Conservation (phyloP, 352 stramenopile species). For the Globisporangium parvum region DNA sequence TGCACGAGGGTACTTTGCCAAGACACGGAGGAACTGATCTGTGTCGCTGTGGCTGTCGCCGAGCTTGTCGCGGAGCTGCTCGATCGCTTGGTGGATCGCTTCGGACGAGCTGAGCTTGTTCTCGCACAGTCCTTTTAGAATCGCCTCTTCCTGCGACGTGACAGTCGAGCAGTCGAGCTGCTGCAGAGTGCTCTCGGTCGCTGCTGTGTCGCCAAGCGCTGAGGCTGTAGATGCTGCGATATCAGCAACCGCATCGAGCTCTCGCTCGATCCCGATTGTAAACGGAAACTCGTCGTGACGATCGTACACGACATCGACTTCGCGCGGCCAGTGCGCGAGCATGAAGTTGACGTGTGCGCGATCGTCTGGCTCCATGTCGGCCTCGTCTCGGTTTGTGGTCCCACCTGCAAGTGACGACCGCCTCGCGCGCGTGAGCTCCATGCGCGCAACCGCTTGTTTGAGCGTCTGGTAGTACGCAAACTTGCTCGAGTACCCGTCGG, state of each 20-base stretch:
- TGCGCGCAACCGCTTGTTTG: slow-evolving; percentile 24
- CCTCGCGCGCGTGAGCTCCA: slow-evolving; percentile 21
- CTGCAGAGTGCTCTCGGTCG: background rate
- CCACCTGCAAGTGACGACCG: background rate
- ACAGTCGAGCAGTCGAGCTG: background rate
- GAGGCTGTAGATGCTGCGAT: background rate
- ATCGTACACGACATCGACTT: slow-evolving; percentile 33
- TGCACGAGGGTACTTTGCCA: slow-evolving; percentile 42
- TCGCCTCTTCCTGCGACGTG: slow-evolving; percentile 30
- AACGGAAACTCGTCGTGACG: slow-evolving; percentile 29
- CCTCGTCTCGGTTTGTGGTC: too few species aligned
- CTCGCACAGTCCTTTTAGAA: slow-evolving; percentile 33
- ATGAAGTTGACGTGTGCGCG: slow-evolving; percentile 28
- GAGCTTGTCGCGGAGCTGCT: slow-evolving; percentile 23
- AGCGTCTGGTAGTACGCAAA: slow-evolving; percentile 29
- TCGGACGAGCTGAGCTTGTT: slow-evolving; percentile 44
- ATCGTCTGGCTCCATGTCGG: too few species aligned
- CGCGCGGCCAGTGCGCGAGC: slow-evolving; percentile 45
- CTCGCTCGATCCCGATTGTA: slow-evolving; percentile 26
- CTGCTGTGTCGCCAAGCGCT: background rate
- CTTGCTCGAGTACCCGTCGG: slow-evolving; percentile 12
- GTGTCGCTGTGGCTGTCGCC: slow-evolving; percentile 11
- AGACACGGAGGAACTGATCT: slow-evolving; percentile 23
- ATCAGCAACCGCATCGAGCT: slow-evolving; percentile 23
- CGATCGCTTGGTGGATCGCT: slow-evolving; percentile 33